Evolutionary conservation across 768 basidiomycete genomes (phyloP).

Genomic region (Boletales sp.): DNA sequence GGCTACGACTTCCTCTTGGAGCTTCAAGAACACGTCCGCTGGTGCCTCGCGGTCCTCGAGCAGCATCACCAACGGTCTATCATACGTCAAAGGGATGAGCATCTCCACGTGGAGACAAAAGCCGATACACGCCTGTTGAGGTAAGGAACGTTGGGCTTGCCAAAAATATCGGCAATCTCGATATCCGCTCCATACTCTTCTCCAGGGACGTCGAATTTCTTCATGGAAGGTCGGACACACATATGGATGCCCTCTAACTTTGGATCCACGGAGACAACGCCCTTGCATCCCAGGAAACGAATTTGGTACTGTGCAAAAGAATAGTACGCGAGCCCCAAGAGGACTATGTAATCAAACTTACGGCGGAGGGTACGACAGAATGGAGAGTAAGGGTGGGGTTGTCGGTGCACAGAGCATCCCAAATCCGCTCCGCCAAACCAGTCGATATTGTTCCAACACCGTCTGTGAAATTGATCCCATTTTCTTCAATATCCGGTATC

Average conservation of each 20-base stretch:
- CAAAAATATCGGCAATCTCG: conserved; percentile 69
- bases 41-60: conserved; percentile 72
- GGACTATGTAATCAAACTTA: conserved; percentile 32
- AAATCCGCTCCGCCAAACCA: conserved; percentile 55
- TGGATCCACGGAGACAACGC: conserved; percentile 69
- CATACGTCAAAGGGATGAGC: not conserved
- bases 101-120: not conserved
- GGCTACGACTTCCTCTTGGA: conserved; percentile 60
- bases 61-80: conserved; percentile 70
- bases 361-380: conserved; percentile 54
- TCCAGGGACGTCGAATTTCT: conserved; percentile 59
- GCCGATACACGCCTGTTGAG: conserved; percentile 65
- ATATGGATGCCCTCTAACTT: conserved; percentile 53
- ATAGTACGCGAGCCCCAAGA: not conserved
- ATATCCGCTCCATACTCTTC: conserved; percentile 54
- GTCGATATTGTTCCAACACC: conserved; percentile 78
- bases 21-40: conserved; percentile 50
- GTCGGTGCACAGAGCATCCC: conserved; percentile 48
- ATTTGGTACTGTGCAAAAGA: conserved; percentile 60
- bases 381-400: conserved; percentile 33
- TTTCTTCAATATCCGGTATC: conserved; percentile 52
- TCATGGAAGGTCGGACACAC: conserved; percentile 70
- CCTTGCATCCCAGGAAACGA: conserved; percentile 81
- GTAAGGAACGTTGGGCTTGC: conserved; percentile 56
- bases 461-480: conserved; percentile 59